A percentile compares a stretch with the other conserved stretches of the same genome.
These are phyloP conservation scores for Mucor mucedo DNA, from an alignment of 371 early-diverging fungal genomes.

Conservation along the genomic window DNA sequence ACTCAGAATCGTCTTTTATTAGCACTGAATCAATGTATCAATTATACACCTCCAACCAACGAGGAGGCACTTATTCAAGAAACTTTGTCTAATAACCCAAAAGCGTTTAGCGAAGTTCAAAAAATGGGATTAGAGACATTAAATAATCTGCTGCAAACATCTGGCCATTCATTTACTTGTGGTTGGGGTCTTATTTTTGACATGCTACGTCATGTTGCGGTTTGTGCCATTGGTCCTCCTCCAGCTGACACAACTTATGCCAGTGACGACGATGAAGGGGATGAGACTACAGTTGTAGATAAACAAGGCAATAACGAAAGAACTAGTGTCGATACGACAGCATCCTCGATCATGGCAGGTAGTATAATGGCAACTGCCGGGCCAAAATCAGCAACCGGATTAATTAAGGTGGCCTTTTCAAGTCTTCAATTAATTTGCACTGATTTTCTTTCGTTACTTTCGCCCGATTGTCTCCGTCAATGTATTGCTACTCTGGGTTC, in stretches of 20 bases:
- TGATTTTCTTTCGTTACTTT: slow-evolving; percentile 86
- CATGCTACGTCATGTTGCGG: slow-evolving; percentile 72
- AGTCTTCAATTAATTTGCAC: slow-evolving; percentile 95
- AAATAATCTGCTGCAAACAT: slow-evolving; percentile 86
- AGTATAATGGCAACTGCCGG: slow-evolving; percentile 26
- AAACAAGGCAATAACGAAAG: slow-evolving; percentile 11
- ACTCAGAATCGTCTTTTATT: slow-evolving; percentile 57
- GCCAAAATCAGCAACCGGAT: slow-evolving; percentile 39
- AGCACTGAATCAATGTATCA: slow-evolving; percentile 53
- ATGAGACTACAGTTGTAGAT: slow-evolving; percentile 24
- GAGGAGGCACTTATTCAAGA: slow-evolving; percentile 25
- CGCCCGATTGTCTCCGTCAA: slow-evolving; percentile 74
- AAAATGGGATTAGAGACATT: slow-evolving; percentile 88
- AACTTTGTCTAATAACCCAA: slow-evolving; percentile 16
- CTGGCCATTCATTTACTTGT: slow-evolving; percentile 85
- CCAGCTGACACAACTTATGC: slow-evolving; percentile 24
- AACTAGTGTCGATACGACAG: slow-evolving; percentile 43
- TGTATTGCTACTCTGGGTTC: slow-evolving; percentile 84
- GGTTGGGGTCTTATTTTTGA: slow-evolving; percentile 94
- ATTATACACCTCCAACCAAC: slow-evolving; percentile 27
- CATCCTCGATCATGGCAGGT: slow-evolving; percentile 28
- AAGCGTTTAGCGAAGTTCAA: slow-evolving; percentile 72
- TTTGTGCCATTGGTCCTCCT: slow-evolving; percentile 29
- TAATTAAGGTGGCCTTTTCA: slow-evolving; percentile 90
- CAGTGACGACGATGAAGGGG: slow-evolving; percentile 15